Evolutionary conservation across 2,329 filamentous ascomycete genomes (phyloP).

Genomic region (Venturia pyrina): DNA sequence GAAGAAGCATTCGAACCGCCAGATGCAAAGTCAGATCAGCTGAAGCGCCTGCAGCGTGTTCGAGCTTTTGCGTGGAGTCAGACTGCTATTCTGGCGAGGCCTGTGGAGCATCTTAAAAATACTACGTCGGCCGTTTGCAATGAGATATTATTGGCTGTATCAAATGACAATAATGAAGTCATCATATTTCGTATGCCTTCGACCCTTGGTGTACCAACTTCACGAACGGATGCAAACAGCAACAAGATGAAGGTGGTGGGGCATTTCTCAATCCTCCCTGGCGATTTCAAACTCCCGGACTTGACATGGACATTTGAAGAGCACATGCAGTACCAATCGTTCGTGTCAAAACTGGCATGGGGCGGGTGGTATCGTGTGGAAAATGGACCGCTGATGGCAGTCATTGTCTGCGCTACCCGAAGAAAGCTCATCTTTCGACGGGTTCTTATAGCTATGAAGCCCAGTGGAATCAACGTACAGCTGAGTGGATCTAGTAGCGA

Average conservation of each 20-base stretch:
- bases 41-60: constrained; percentile 7
- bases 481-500: not conserved
- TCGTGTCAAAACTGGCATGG: constrained; percentile 6
- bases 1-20: not conserved
- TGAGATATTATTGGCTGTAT: not conserved
- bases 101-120: not conserved
- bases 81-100: not conserved
- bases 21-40: not conserved
- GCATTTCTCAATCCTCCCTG: not conserved
- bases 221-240: not conserved
- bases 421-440: not conserved
- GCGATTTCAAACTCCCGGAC: not conserved
- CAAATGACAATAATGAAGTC: constrained; percentile 11
- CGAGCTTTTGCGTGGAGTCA: constrained; percentile 9
- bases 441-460: not conserved
- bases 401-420: not conserved
- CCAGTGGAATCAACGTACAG: not conserved
- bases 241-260: not conserved
- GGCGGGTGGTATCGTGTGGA: constrained; percentile 1
- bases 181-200: constrained; percentile 7
- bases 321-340: constrained; percentile 6
- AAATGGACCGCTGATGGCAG: not conserved
- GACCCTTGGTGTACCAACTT: not conserved
- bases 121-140: not conserved
- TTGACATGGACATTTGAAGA: constrained; percentile 12